Percentiles rank a stretch among this genome's conserved stretches.
Conservation (phyloP, 2,329 filamentous ascomycete species). For the Colletotrichum sp. region DNA sequence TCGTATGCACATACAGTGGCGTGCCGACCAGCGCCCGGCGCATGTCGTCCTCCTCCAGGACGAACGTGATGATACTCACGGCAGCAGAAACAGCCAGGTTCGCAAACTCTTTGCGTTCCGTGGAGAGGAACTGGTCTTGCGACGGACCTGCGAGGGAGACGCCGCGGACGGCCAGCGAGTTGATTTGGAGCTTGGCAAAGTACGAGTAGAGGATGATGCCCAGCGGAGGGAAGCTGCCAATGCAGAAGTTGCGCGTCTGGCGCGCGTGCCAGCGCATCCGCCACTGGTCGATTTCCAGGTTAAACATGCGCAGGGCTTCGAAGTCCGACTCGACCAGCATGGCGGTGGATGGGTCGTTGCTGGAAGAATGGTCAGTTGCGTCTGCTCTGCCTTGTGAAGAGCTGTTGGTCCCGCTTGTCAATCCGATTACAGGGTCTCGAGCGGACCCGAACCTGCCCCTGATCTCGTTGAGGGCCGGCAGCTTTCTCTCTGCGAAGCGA, state of each 20-base stretch:
- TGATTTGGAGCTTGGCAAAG: background rate
- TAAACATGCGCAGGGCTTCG: slow-evolving; percentile 40
- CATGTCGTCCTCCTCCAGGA: background rate
- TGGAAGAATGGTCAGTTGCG: background rate
- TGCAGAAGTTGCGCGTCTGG: background rate
- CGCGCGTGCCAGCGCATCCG: slow-evolving; percentile 24
- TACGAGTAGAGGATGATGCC: background rate
- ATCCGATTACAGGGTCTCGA: background rate
- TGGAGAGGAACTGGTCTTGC: background rate
- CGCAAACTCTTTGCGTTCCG: background rate
- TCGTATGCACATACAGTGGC: background rate
- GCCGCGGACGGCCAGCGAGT: background rate
- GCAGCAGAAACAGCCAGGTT: background rate
- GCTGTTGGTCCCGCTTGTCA: background rate
- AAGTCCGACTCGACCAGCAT: slow-evolving; percentile 39
- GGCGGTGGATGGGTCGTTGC: background rate
- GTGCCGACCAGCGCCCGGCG: background rate
- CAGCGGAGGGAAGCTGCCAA: background rate
- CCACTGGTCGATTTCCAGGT: slow-evolving; percentile 47
- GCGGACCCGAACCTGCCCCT: background rate
- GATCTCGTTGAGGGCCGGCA: background rate
- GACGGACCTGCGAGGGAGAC: background rate
- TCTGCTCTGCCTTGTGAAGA: background rate
- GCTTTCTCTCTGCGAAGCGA: slow-evolving; percentile 17
- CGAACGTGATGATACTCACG: background rate